Conservation (phyloP, 495 filamentous ascomycete species). For the Talaromyces nanjingensis region DNA sequence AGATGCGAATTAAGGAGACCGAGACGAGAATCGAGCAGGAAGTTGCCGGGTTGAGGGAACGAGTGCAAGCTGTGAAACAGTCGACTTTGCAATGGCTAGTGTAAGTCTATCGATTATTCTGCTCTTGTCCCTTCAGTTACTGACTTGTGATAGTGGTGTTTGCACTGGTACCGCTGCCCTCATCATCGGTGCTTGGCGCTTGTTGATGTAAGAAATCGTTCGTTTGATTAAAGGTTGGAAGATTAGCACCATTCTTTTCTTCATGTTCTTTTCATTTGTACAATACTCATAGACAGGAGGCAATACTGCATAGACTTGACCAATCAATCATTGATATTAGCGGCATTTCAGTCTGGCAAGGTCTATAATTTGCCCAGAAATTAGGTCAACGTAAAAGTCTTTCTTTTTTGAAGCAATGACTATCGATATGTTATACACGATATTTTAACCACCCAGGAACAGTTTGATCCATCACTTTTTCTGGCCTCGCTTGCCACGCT, state of each 20-base stretch:
- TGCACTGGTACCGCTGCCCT: constrained; percentile 90
- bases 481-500: constrained; percentile 7
- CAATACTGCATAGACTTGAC: background rate
- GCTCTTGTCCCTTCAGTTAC: constrained; percentile 3
- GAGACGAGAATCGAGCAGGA: constrained; percentile 98
- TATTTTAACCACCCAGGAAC: background rate
- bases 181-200: constrained; percentile 90
- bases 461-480: background rate
- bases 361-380: background rate
- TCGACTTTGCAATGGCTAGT: constrained; percentile 97
- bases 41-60: constrained; percentile 81
- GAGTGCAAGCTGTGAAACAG: constrained; percentile 96
- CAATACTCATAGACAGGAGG: constrained; percentile 2
- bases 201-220: constrained; percentile 51
- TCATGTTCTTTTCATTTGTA: constrained; percentile 16
- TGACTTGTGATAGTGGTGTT: constrained; percentile 55
- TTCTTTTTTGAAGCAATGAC: background rate
- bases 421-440: background rate
- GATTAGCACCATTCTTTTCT: constrained; percentile 10
- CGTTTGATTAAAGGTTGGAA: constrained; percentile 11
- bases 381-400: background rate
- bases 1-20: constrained; percentile 98
- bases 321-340: background rate
- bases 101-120: constrained; percentile 29
- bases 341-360: background rate